Conservation (phyloP, 2,329 filamentous ascomycete species). For the Pseudomassariella vexata region DNA sequence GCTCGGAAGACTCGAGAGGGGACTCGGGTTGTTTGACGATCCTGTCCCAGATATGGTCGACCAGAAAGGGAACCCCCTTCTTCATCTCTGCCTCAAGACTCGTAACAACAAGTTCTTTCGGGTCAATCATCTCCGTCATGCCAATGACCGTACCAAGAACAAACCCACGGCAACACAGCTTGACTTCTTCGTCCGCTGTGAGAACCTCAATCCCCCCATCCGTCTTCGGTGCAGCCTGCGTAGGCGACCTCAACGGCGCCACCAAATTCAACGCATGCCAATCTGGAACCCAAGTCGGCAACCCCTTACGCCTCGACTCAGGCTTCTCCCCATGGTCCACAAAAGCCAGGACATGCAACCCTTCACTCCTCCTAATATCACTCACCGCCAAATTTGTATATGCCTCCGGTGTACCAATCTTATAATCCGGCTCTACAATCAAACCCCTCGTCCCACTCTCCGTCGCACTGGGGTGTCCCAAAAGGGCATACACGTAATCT, state of each 20-base stretch:
- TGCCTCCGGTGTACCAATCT: neutral
- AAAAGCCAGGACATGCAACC: slow-evolving; percentile 2
- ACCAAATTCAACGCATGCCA: slow-evolving; percentile 2
- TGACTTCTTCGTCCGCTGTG: too few species aligned
- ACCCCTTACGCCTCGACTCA: neutral
- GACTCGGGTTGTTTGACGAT: neutral
- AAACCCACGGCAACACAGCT: neutral
- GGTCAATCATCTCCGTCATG: slow-evolving; percentile 3
- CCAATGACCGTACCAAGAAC: neutral
- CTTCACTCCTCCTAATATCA: neutral
- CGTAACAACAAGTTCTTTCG: slow-evolving; percentile 1
- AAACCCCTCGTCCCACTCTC: neutral
- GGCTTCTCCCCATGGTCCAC: slow-evolving; percentile 3
- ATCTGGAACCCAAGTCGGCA: slow-evolving; percentile 3
- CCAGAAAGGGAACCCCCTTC: neutral
- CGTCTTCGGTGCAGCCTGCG: slow-evolving; percentile 1
- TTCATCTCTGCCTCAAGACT: slow-evolving; percentile 1
- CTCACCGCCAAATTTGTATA: slow-evolving; percentile 2
- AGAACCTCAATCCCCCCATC: neutral
- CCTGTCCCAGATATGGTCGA: slow-evolving; percentile 1
- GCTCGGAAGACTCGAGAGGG: neutral
- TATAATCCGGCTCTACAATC: slow-evolving; percentile 4
- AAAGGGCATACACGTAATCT: slow-evolving; percentile 4
- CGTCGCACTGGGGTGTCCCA: slow-evolving; percentile 3
- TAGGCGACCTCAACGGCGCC: slow-evolving; percentile 3